These are phyloP conservation scores for Phtheirospermum japonicum DNA, from an alignment of 257 asterid species.

Conservation along the genomic window DNA sequence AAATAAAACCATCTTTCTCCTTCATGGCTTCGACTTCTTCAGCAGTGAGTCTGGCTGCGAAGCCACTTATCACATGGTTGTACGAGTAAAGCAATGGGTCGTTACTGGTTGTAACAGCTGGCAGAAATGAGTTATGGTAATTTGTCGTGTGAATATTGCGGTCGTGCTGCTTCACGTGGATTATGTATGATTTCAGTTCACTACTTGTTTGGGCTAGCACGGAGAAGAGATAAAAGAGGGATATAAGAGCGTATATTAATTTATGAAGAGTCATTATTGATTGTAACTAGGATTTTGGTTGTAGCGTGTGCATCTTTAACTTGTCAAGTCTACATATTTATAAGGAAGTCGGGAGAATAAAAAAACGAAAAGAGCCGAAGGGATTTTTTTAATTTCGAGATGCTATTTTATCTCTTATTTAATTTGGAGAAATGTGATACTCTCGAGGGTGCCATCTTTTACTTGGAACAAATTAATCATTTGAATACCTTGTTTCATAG, in stretches of 20 bases:
- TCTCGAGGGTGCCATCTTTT: too few species aligned
- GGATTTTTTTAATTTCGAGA: too few species aligned
- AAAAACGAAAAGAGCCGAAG: too few species aligned
- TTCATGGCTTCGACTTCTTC: neutral
- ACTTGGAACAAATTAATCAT: too few species aligned
- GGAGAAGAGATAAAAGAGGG: neutral
- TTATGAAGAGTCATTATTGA: neutral
- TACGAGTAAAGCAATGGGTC: neutral
- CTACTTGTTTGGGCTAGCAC: neutral
- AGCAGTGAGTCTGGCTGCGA: neutral
- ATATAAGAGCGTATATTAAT: neutral
- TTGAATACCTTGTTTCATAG: too few species aligned
- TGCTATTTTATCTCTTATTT: too few species aligned
- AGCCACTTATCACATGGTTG: neutral
- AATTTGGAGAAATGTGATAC: too few species aligned
- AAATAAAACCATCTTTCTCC: conserved; percentile 2
- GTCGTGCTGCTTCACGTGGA: neutral
- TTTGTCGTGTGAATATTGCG: neutral
- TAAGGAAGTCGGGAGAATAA: too few species aligned
- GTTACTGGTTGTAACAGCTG: neutral
- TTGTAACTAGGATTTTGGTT: neutral
- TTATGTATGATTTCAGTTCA: neutral
- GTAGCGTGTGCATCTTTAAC: too few species aligned
- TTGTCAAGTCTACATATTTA: too few species aligned
- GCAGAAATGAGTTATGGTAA: neutral